Evolutionary conservation across 805 yeast species (phyloP), one percentile per base, ranked within the genome.

Genomic region (Kregervanrija fluxuum): DNA sequence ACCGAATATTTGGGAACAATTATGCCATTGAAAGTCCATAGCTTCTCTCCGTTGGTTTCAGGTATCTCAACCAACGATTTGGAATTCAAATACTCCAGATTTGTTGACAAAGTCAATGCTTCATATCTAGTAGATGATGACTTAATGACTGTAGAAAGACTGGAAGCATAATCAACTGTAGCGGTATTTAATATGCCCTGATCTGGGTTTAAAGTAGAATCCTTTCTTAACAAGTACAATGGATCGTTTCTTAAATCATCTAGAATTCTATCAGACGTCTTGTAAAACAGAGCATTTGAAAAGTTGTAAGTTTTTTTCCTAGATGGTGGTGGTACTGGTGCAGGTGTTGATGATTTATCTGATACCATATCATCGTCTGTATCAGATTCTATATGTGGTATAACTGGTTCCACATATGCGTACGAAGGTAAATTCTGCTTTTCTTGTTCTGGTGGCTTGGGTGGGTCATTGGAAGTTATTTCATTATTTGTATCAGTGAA

Each of bases 201-300:
- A 5, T 50, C 53, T 2, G 47, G 39, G 28, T 6, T 22, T 22
- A 6, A 6, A 6, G 28, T 4, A 22, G 28, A 22, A 4, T 22
- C 28, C 28, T 22, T 22, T 12, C 56, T 54, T 13, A 54, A 37
- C 11, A 65, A 45, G 48, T 70, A 68, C 31, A 61, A 49, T 8
- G 73, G 56, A 47, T 70, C 75, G 30, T 67, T 70, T 42, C 74
- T 65, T 30, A 84, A 56, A 54, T 84, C 91, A 57, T 82, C 88
- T 16, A 83, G 53, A 15, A 85, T 67, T 44, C 91, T 66, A 54
- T 84, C 84, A 5, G 81, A 62, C 0, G 91, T 82, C 54, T 84
- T 85, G 62, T 77, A 77, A 33, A 57, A 49, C 14, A 40, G 44
- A n/a, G 59, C 50, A 8, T 47, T 45, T 3, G 38, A 32, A 30